Evolutionary conservation across 139 green algal species (phyloP).

Genomic region (Deuterostichococcus epilithicus): DNA sequence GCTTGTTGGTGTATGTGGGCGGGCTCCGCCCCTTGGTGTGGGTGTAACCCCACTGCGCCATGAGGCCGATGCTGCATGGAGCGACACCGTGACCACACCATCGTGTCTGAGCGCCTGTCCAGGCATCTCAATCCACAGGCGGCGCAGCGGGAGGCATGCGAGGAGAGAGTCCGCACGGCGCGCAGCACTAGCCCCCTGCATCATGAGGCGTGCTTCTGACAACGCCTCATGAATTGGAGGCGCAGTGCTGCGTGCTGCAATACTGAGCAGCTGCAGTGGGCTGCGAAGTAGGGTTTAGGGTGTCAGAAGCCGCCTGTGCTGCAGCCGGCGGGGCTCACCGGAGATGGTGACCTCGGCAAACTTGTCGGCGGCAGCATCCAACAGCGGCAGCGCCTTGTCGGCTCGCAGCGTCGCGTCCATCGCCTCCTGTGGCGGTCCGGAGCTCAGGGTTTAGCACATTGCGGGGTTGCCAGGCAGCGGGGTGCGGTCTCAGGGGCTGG

Average conservation of each 20-base stretch:
- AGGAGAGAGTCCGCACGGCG: too few species aligned
- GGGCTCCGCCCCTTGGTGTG: not conserved
- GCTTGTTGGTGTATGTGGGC: too few species aligned
- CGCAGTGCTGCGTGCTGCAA: not conserved
- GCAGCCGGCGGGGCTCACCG: constrained; percentile 4
- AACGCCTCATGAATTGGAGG: not conserved
- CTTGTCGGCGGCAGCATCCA: constrained; percentile 70
- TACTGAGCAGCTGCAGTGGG: not conserved
- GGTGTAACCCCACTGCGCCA: not conserved
- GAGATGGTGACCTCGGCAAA: constrained; percentile 67
- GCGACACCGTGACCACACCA: too few species aligned
- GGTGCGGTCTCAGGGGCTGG: too few species aligned
- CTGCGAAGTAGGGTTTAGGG: not conserved
- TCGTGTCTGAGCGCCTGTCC: too few species aligned
- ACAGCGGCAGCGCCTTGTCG: constrained; percentile 61
- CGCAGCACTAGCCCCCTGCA: not conserved
- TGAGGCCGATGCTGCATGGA: too few species aligned
- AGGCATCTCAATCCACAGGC: too few species aligned
- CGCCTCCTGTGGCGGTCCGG: constrained; percentile 29
- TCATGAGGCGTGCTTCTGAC: not conserved
- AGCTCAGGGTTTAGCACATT: too few species aligned
- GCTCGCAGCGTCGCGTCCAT: constrained; percentile 53
- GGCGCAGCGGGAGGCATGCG: too few species aligned
- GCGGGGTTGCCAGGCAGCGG: too few species aligned
- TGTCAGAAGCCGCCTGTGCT: too few species aligned